Base-by-base conservation (phyloP, 1,284 basidiomycete species). In the Agroathelia rolfsii region DNA sequence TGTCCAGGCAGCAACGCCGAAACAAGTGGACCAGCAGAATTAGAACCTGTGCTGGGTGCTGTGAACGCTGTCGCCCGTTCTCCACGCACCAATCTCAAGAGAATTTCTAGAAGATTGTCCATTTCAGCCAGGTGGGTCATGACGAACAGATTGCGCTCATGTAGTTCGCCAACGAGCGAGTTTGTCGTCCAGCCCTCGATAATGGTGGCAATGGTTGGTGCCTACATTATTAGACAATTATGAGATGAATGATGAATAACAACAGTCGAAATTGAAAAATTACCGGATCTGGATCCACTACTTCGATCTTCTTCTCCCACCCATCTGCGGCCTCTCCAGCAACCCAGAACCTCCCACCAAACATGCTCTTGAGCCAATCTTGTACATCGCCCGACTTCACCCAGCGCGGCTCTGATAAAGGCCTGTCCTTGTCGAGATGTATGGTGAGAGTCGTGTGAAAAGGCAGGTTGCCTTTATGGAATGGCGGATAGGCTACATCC, bases 371-470 rank as follows among this genome's bases (percentile, higher is more conserved):
- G 39, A 96, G 62, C 87, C 90, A 95, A 30, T 92, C 88, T 44
- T 92, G 84, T 12, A 94, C 73, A 51, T 93, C 87, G 27, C 93
- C 92, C 3, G 83, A 85, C 53, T 88, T 88, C 28, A 92, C 85
- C 94, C 94, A 98, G 52, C 87, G 84, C 2, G 93, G 87, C 55
- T 97, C 92, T 6, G 87, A 90, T 18, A 96, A 60, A 0, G 93
- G 92, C 38, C 83, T 76, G 24, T 75, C 76, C 37, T 75, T 83
- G 55, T 97, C 93, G 36, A 97, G 69, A 55, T 85, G 72, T 17
- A 77, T 70, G 17, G 69, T 49, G 18, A 87, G 56, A 10, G 65
- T 69, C 10, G 76, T 48, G 24, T 68, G 64, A 10, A 65, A 54
- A 14, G 79, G 72, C 20, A 67, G 51, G 15, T 58, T 47, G 7